These are phyloP conservation scores for Chrysanthemum seticuspe DNA, from an alignment of 129 eudicot species.

Conservation along the genomic window DNA sequence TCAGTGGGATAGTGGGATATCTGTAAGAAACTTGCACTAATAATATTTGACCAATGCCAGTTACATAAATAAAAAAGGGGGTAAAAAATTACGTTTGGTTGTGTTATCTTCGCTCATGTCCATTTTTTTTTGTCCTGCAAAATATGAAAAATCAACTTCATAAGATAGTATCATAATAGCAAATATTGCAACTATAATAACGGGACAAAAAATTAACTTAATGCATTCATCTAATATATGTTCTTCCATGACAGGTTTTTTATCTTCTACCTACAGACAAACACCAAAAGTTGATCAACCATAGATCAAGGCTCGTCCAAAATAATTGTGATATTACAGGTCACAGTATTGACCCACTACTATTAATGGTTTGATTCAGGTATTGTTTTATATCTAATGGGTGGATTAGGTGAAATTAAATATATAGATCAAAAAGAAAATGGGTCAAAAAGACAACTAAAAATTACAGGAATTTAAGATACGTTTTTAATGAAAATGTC, in stretches of 20 bases:
- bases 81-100: slow-evolving; percentile 56
- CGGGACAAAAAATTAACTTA: no score
- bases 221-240: no score
- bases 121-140: slow-evolving; percentile 77
- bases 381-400: no score
- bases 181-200: slow-evolving; percentile 25
- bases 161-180: neutral
- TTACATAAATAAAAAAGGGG: neutral
- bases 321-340: neutral
- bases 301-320: neutral
- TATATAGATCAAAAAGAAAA: no score
- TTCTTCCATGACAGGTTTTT: no score
- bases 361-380: no score
- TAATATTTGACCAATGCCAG: neutral
- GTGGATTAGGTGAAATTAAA: no score
- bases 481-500: no score
- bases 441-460: no score
- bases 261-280: no score
- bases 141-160: slow-evolving; percentile 19
- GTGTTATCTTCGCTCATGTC: slow-evolving; percentile 82
- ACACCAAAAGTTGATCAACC: slow-evolving; percentile 13
- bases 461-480: no score
- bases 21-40: slow-evolving; percentile 5
- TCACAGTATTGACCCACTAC: neutral
- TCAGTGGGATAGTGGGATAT: slow-evolving; percentile 1